phyloP scores from a whole-genome alignment of 2,329 filamentous ascomycete genomes.

The Microdochium paspali region DNA sequence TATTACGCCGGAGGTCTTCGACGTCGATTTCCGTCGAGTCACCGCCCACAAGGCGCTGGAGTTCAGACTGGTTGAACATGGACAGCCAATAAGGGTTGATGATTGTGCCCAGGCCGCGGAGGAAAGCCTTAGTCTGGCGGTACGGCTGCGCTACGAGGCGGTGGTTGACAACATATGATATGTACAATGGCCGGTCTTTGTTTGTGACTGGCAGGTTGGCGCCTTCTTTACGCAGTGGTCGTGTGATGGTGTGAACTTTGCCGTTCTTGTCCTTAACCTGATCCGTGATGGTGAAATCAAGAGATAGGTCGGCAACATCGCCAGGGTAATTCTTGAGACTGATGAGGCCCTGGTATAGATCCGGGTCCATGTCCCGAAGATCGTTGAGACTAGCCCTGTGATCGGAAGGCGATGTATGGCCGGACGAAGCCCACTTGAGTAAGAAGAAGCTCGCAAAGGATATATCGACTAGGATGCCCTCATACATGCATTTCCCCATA shows the following conservation, averaged over 20 bases:
- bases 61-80: conserved; percentile 96
- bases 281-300: conserved; percentile 88
- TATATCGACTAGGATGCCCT: conserved; percentile 90
- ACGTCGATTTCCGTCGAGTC: conserved; percentile 81
- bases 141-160: conserved; percentile 73
- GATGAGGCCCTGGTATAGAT: conserved; percentile 77
- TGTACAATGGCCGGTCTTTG: conserved; percentile 87
- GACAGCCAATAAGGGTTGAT: conserved; percentile 89
- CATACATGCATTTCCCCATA: conserved; percentile 93
- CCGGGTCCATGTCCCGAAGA: conserved; percentile 81
- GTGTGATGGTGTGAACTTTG: conserved; percentile 54
- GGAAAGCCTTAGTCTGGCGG: conserved; percentile 77
- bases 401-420: conserved; percentile 42
- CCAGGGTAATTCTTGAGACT: conserved; percentile 78
- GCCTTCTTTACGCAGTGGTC: conserved; percentile 68
- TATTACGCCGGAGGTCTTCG: conserved; percentile 75
- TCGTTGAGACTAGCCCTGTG: conserved; percentile 95
- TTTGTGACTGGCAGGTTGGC: conserved; percentile 76
- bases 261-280: conserved; percentile 37
- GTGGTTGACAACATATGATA: conserved; percentile 82
- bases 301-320: conserved; percentile 67
- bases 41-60: conserved; percentile 87
- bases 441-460: conserved; percentile 93
- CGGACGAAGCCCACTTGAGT: conserved; percentile 82
- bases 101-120: conserved; percentile 76